Percentiles rank a stretch among this genome's conserved stretches.
These are phyloP conservation scores for Tinospora cordifolia DNA, from an alignment of 164 flowering plant species.

Conservation along the genomic window DNA sequence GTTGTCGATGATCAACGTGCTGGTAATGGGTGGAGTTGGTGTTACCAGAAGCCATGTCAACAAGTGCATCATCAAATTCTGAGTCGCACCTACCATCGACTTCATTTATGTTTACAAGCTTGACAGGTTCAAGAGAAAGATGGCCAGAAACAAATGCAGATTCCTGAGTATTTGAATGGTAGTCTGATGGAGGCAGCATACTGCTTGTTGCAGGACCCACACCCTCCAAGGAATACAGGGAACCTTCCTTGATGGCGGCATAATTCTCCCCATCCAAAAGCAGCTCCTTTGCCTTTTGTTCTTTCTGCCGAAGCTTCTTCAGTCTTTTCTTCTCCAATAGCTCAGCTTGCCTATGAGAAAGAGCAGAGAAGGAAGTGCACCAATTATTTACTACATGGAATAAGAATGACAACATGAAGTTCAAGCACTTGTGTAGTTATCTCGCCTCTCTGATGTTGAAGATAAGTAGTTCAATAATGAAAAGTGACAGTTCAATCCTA, in stretches of 20 bases:
- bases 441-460: too few relatives aligned
- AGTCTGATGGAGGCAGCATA: conserved; percentile 20
- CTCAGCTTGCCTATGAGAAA: conserved; percentile 50
- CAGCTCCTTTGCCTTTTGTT: conserved; percentile 56
- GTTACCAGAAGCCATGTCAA: conserved; percentile 15
- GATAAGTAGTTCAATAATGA: too few relatives aligned
- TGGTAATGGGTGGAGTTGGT: conserved; percentile 17
- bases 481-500: too few relatives aligned
- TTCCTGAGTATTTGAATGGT: conserved; percentile 20
- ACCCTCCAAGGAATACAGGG: conserved; percentile 21
- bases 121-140: conserved; percentile 20
- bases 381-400: not conserved
- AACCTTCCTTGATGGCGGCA: conserved; percentile 17
- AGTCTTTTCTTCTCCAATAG: conserved; percentile 58
- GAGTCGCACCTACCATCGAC: conserved; percentile 14
- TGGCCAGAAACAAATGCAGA: conserved; percentile 13
- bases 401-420: not conserved
- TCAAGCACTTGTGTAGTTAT: not conserved
- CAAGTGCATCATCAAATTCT: conserved; percentile 8
- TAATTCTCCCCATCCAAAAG: conserved; percentile 32
- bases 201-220: conserved; percentile 19
- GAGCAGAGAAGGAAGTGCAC: not conserved
- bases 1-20: conserved; percentile 21
- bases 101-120: conserved; percentile 17
- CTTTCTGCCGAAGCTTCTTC: conserved; percentile 78